Evolutionary conservation across 768 basidiomycete species (phyloP), one percentile per base, ranked within the genome.

Genomic region (Lyophyllum decastes): DNA sequence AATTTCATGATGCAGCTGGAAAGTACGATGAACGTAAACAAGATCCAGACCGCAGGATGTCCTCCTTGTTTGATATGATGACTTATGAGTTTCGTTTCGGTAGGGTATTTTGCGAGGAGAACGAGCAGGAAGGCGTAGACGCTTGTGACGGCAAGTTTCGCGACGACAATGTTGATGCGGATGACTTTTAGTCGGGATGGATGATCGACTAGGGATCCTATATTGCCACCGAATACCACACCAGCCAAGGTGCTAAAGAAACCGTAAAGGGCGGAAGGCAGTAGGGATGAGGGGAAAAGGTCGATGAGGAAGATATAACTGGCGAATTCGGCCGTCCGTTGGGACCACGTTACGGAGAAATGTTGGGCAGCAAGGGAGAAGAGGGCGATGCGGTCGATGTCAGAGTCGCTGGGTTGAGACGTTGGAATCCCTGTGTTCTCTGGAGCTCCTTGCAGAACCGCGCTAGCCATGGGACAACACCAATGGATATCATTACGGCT

Each of bases 181-280:
- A 82, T 76, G 49, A 80, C 64, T 0, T 60, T 51, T 1, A 83
- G 70, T 11, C 76, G 70, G 7, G 64, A 59, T 9, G 65, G 57
- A 11, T 67, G 65, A 61, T 83, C 82, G 19, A 83, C 76, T 8
- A 79, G 65, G 1, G 64, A 63, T 0, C 82, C 82, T 11, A 76
- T 71, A 59, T 67, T 72, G 11, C 76, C 71, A 8, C 78, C 74
- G 53, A 81, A 66, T 0, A 82, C 3, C 16, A 81, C 75, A 0
- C 73, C 76, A 0, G 70, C 64, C 7, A 67, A 59, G 0, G 63
- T 60, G 30, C 72, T 74, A 33, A 71, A 63, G 58, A 84, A 80
- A 0, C 81, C 82, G 57, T 75, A 78, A 16, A 82, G 66, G 1
- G 82, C 80, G 0, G 80, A 75, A 1, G 81, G 81, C 0, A 84